Evolutionary conservation across 1,284 basidiomycete species (phyloP).

Genomic region (Prillingera fragicola): DNA sequence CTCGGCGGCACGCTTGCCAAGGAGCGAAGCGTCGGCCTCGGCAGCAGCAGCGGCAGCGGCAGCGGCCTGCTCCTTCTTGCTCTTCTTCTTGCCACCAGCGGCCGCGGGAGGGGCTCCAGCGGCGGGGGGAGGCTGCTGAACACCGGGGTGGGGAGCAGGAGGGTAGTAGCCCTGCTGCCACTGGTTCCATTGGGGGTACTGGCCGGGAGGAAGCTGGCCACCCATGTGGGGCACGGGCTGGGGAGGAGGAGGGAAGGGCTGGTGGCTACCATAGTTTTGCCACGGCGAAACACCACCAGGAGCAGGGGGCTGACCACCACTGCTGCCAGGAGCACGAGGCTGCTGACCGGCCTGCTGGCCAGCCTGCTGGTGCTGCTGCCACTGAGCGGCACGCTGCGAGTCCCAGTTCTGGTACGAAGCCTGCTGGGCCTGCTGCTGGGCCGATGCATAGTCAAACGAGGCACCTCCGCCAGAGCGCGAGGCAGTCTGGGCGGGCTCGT

Average conservation of each 20-base stretch:
- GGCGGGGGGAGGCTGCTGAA: conserved; percentile 8
- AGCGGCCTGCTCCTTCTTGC: conserved; percentile 9
- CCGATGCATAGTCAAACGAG: conserved; percentile 10
- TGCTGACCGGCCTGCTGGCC: conserved; percentile 6
- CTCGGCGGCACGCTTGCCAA: conserved; percentile 33
- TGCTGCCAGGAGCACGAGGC: conserved; percentile 11
- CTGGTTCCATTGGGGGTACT: conserved; percentile 28
- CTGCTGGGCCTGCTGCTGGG: conserved; percentile 3
- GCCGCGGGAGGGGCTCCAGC: conserved; percentile 5
- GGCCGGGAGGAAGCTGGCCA: conserved; percentile 17
- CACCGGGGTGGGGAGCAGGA: conserved; percentile 14
- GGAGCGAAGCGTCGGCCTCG: conserved; percentile 4
- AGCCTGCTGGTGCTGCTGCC: conserved; percentile 7
- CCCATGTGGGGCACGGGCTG: conserved; percentile 26
- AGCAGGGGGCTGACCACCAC: conserved; percentile 5
- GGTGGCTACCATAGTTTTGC: conserved; percentile 27
- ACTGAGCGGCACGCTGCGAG: conserved; percentile 8
- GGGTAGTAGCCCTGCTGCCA: conserved; percentile 24
- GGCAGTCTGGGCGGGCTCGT: conserved; percentile 3
- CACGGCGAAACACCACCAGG: conserved; percentile 14
- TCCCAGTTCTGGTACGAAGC: conserved; percentile 14
- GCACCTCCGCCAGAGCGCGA: conserved; percentile 1
- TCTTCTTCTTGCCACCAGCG: conserved; percentile 19
- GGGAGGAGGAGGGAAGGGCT: conserved; percentile 26
- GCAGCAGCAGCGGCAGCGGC: conserved; percentile 9